Base-by-base conservation (phyloP, 2,329 filamentous ascomycete species). In the Pezicula radicicola region DNA sequence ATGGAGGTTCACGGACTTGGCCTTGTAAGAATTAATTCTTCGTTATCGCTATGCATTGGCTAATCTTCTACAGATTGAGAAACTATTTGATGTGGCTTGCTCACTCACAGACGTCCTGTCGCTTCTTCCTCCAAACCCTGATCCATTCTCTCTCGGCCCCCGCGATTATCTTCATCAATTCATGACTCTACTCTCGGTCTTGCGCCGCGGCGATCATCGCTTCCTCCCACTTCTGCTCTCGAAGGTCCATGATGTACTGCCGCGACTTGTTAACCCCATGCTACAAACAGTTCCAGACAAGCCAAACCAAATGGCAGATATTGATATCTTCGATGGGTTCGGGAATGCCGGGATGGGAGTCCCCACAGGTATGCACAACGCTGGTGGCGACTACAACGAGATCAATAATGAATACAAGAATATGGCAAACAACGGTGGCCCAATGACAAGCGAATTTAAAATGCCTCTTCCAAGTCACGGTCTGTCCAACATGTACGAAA, bases 1-100 rank as follows among this genome's bases (percentile, higher is more conserved):
- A 85, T 91, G 74, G 89, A 93, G 57, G 75, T 92, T 3, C 78
- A 92, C 58, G 87, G 86, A 16, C 80, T 89, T 37, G 87, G 87
- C 25, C 68, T 95, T 69, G 87, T 89, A 72, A 68, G 83, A 74
- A 21, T 12, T 41, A 48, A 48, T 41, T 18, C 25, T 28, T 49
- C 15, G 40, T 18, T 37, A 19, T 15, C 28, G 4, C 15, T 3
- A 28, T 46, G 9, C 6, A 8, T 48, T 15, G 7, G 7, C 52
- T 64, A 52, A 57, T 50, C 5, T 42, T 8, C 9, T 40, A n/a
- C 44, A 68, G 81, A 83, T 94, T 54, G 89, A 92, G 65, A 93
- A 93, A 66, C 72, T 96, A 12, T 81, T 94, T 60, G 87, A 92
- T 59, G 81, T 92, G 35, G 84, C 88, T 12, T 87, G 81, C 66